These are phyloP conservation scores for Hymenoscyphus occultus DNA, from an alignment of 2,329 filamentous ascomycete species.

Conservation along the genomic window DNA sequence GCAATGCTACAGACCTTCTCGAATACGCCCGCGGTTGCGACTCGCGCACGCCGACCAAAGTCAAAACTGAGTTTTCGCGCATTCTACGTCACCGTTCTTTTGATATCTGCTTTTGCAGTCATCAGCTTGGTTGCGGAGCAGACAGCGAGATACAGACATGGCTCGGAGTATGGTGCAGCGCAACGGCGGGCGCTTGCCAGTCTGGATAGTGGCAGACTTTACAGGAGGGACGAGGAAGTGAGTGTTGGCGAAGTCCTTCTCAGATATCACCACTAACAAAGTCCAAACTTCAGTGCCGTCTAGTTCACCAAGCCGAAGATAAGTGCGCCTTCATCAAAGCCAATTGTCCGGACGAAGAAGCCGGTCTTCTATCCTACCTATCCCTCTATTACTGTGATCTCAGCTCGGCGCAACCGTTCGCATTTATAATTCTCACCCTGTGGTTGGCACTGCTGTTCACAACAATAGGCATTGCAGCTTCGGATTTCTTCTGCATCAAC, in stretches of 20 bases:
- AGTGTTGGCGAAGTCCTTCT: conserved; percentile 7
- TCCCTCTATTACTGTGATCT: conserved; percentile 86
- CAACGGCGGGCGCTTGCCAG: conserved; percentile 30
- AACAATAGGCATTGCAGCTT: conserved; percentile 95
- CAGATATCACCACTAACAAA: not conserved
- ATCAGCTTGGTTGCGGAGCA: conserved; percentile 34
- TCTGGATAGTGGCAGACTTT: conserved; percentile 26
- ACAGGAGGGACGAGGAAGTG: conserved; percentile 37
- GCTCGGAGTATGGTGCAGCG: conserved; percentile 29
- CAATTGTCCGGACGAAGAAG: conserved; percentile 86
- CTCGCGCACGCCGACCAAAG: conserved; percentile 21
- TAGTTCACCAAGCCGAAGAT: conserved; percentile 73
- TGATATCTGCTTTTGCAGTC: conserved; percentile 32
- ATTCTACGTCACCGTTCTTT: conserved; percentile 36
- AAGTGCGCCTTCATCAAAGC: conserved; percentile 82
- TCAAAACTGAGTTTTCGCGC: conserved; percentile 34
- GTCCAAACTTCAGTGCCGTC: conserved; percentile 58
- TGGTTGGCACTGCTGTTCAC: conserved; percentile 92
- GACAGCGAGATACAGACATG: conserved; percentile 31
- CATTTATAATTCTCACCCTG: conserved; percentile 72
- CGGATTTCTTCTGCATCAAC: conserved; percentile 98
- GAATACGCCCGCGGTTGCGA: conserved; percentile 17
- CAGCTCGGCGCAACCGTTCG: conserved; percentile 64
- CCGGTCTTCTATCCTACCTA: conserved; percentile 85
- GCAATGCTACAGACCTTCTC: conserved; percentile 27